Base-by-base conservation (phyloP, 345 rosid genomes). In the Mercurialis annua region DNA sequence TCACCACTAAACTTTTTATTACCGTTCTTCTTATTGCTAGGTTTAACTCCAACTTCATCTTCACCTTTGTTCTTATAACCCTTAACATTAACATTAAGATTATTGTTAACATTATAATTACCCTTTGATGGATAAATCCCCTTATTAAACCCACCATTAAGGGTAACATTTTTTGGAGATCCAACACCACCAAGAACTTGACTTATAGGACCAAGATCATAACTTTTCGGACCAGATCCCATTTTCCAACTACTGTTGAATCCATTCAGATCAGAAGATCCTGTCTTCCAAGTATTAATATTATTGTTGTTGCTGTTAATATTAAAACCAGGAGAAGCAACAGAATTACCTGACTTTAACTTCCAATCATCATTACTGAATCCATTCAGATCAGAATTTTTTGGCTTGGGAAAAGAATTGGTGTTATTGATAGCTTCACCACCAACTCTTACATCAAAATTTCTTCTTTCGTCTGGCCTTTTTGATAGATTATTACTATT, bases 111-210 rank as follows among this genome's bases (percentile, higher is more conserved):
- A 33, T 21, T 70, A 70, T 59, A 16, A 18, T 29, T 53, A 64
- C 34, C 67, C 73, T 82, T 88, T 1, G 94, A 76, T 1, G 93
- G 74, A 71, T 86, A 85, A 1, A 86, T 72, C 51, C 99, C 99
- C 65, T 89, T 89, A 70, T 77, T 89, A 74, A 91, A 89, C 5
- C 86, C 99, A n/a, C 89, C 99, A 72, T 89, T 86, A 64, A 82
- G 57, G 27, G 76, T 82, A 7, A 68, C 49, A 47, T 78, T 78
- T 55, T 72, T 85, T 40, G 71, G 83, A 44, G 80, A 64, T 14
- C 72, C 83, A 12, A 63, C 67, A 10, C 60, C 62, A 17, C 64
- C 10, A 21, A 43, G 66, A 17, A 75, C 65, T 0, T 82, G 71
- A 5, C 78, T 67, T 11, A 79, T 66, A 1, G 84, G 80, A 53